Evolutionary conservation across 306 rosid genomes (phyloP), one percentile per base, ranked within the genome.

Genomic region (Cajanus cajan): DNA sequence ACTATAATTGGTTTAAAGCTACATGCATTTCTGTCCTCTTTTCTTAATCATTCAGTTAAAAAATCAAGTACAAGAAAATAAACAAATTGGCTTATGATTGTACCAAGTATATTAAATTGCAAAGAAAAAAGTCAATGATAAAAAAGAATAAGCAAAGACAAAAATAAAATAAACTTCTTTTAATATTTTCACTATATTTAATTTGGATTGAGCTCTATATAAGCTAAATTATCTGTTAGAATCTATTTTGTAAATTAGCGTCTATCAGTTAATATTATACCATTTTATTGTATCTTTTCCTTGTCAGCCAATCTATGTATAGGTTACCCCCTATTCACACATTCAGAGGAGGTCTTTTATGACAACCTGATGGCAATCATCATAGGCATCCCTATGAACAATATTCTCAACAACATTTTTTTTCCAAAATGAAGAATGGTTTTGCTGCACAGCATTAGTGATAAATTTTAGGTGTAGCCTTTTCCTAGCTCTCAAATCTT

Each of bases 11-110:
- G 40, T 34, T 19, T 16, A 59, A 61, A 76, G 39, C 47, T 48
- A 45, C 61, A 34, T 19, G 25, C 22, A 64, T 10, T 48, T 36
- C 13, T 4, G 13, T 12, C 15, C 58, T 4, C 5, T 51, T 74
- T 62, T 75, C n/a, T n/a, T 58, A 5, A 74, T 59, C 45, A n/a
- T n/a, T 44, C 59, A 44, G 19, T 45, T 44, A 54, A 75, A 54
- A 57, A 40, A 18, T 24, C 57, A 74, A 74, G 44, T 4, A 24
- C 54, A 41, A 28, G 31, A 57, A 41, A 41, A 74, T 24, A 37
- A 58, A 14, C 9, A 54, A 54, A 52, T 72, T 34, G 65, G 34
- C 11, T 19, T 19, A 6, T 36, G 37, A 4, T 51, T 21, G 16
- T 51, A 33, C 22, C 25, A 11, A 61, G 36, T 31, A 43, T 33